phyloP scores from a whole-genome alignment of 2,329 filamentous ascomycete species.

The Cordyceps cicadae region DNA sequence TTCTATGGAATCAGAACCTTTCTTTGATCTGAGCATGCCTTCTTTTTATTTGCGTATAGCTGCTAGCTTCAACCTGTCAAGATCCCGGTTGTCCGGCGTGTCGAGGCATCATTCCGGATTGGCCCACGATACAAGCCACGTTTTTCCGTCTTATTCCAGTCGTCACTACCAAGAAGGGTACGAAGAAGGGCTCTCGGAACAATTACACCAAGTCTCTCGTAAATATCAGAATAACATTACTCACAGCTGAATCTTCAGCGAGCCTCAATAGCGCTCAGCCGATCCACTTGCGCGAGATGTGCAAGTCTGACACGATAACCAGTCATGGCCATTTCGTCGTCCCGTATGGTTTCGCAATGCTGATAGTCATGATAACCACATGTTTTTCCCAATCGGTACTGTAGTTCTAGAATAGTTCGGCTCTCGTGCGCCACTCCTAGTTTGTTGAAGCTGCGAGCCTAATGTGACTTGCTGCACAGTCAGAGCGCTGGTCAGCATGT shows the following conservation, averaged over 20 bases:
- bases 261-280: not conserved
- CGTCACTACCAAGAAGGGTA: not conserved
- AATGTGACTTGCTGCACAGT: not conserved
- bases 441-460: not conserved
- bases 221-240: not conserved
- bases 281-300: not conserved
- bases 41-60: not conserved
- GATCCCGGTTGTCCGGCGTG: not conserved
- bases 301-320: not conserved
- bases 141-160: not conserved
- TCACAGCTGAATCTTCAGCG: not conserved
- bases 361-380: not conserved
- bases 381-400: not conserved
- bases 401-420: not conserved
- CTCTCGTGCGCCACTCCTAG: not conserved
- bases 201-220: not conserved
- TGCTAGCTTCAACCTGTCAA: not conserved
- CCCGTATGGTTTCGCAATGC: not conserved
- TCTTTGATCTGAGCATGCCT: not conserved
- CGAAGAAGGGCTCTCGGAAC: not conserved
- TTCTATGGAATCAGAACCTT: not conserved
- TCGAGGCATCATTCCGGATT: not conserved
- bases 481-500: constrained; percentile 1
- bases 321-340: not conserved
- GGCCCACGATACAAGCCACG: not conserved